Evolutionary conservation across 1,139 yeast species (phyloP).

Genomic region (Meyerozyma guilliermondii): DNA sequence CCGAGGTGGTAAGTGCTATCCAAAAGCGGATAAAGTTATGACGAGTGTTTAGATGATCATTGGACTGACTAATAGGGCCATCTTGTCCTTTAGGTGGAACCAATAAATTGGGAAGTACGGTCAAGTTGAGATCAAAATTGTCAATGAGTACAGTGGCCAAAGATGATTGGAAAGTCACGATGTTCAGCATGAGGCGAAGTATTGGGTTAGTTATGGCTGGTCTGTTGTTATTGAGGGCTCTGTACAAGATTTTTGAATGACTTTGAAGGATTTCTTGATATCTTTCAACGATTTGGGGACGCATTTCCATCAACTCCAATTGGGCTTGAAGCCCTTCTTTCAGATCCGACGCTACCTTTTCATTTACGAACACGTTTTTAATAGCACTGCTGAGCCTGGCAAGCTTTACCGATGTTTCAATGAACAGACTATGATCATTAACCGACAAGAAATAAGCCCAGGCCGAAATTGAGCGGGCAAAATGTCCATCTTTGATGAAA

Average conservation of each 20-base stretch:
- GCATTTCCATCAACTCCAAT: constrained; percentile 7
- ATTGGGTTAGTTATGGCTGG: constrained; percentile 61
- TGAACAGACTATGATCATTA: constrained; percentile 53
- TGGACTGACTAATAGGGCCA: constrained; percentile 18
- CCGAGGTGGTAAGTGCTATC: constrained; percentile 43
- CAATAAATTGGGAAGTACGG: constrained; percentile 58
- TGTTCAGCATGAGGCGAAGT: constrained; percentile 48
- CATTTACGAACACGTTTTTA: constrained; percentile 10
- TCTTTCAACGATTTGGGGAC: constrained; percentile 25
- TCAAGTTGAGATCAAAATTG: constrained; percentile 61
- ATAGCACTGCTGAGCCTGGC: constrained; percentile 20
- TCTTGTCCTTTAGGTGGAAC: constrained; percentile 42
- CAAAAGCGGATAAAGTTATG: constrained; percentile 57
- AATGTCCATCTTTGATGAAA: not conserved
- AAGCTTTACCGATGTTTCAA: constrained; percentile 32
- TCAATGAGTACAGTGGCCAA: constrained; percentile 55
- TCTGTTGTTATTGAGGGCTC: constrained; percentile 58
- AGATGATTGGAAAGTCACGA: constrained; percentile 44
- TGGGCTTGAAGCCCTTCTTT: constrained; percentile 11
- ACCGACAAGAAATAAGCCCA: constrained; percentile 65
- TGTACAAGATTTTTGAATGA: constrained; percentile 60
- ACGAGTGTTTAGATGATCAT: constrained; percentile 45
- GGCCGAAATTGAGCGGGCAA: not conserved
- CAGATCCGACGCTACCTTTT: constrained; percentile 7
- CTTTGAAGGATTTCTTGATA: constrained; percentile 50